Percentiles rank a stretch among this genome's conserved stretches.
Evolutionary conservation across 805 yeast genomes (phyloP).

Genomic region (Ogataea parapolymorpha): DNA sequence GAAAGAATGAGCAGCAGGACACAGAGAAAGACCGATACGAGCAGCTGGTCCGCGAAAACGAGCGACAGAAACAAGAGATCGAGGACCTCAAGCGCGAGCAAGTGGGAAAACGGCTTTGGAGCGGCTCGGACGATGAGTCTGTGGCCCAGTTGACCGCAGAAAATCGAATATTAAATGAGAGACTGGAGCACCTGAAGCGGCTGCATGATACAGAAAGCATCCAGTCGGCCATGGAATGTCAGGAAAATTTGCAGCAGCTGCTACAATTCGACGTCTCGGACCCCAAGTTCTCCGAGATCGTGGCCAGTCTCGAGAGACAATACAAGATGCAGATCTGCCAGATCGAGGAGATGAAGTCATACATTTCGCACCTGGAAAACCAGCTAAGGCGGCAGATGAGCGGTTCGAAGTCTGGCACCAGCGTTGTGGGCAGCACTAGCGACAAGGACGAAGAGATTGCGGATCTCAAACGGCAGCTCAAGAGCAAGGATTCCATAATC

Average conservation of each 20-base stretch:
- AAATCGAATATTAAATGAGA: conserved; percentile 59
- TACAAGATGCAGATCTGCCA: conserved; percentile 46
- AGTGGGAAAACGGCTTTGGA: conserved; percentile 2
- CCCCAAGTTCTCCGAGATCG: conserved; percentile 36
- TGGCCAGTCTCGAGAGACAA: conserved; percentile 47
- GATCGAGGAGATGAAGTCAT: conserved; percentile 56
- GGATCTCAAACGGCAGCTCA: conserved; percentile 57
- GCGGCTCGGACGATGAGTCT: conserved; percentile 17
- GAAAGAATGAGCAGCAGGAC: conserved; percentile 41
- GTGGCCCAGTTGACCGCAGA: conserved; percentile 52
- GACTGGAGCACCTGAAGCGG: conserved; percentile 65
- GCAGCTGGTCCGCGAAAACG: conserved; percentile 57
- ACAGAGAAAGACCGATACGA: conserved; percentile 48
- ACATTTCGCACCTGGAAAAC: conserved; percentile 56
- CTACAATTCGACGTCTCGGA: conserved; percentile 40
- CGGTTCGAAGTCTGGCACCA: conserved; percentile 4
- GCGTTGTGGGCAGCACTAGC: conserved; percentile 1
- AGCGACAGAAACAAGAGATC: conserved; percentile 55
- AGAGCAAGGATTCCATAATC: conserved; percentile 77
- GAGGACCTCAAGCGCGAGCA: conserved; percentile 31
- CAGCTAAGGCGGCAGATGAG: conserved; percentile 45
- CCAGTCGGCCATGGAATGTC: conserved; percentile 46
- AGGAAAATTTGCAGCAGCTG: conserved; percentile 58
- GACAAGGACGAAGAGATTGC: conserved; percentile 68
- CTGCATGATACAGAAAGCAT: conserved; percentile 44